Percentiles rank a stretch among this genome's conserved stretches.
Evolutionary conservation across 2,329 filamentous ascomycete species (phyloP).

Genomic region (Coniochaeta hoffmannii): DNA sequence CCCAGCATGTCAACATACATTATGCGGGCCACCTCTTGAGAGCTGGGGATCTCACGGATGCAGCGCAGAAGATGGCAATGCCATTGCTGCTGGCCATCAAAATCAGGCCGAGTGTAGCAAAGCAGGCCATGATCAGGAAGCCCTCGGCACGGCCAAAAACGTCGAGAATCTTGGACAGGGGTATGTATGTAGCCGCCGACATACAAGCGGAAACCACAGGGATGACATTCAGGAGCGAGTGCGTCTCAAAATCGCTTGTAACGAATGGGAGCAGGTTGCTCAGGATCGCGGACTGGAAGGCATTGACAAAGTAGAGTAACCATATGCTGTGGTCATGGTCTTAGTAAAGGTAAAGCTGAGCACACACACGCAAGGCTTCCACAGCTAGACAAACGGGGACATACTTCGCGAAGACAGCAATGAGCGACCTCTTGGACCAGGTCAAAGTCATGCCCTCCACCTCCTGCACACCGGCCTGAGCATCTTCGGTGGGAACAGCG

Average conservation of each 20-base stretch:
- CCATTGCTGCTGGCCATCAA: conserved; percentile 53
- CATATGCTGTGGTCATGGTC: conserved; percentile 29
- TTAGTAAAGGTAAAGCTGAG: not conserved
- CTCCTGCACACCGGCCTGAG: conserved; percentile 30
- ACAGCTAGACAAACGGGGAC: not conserved
- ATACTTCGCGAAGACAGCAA: conserved; percentile 13
- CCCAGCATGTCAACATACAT: conserved; percentile 18
- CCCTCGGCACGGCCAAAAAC: conserved; percentile 40
- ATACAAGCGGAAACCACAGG: conserved; percentile 46
- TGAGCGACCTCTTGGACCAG: conserved; percentile 31
- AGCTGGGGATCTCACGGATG: conserved; percentile 17
- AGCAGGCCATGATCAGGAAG: conserved; percentile 29
- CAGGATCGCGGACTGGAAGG: conserved; percentile 35
- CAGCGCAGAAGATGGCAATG: conserved; percentile 41
- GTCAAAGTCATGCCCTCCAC: conserved; percentile 32
- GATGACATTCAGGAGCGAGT: conserved; percentile 47
- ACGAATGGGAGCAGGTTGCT: conserved; percentile 35
- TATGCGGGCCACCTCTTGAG: not conserved
- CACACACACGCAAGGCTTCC: not conserved
- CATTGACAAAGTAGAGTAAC: conserved; percentile 43
- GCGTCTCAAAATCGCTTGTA: conserved; percentile 41
- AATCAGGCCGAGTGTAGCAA: conserved; percentile 42
- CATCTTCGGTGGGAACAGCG: conserved; percentile 8
- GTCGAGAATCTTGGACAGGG: conserved; percentile 39
- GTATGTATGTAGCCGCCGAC: conserved; percentile 47